phyloP scores from a whole-genome alignment of 345 rosid genomes.

The Eucalyptus victrix region DNA sequence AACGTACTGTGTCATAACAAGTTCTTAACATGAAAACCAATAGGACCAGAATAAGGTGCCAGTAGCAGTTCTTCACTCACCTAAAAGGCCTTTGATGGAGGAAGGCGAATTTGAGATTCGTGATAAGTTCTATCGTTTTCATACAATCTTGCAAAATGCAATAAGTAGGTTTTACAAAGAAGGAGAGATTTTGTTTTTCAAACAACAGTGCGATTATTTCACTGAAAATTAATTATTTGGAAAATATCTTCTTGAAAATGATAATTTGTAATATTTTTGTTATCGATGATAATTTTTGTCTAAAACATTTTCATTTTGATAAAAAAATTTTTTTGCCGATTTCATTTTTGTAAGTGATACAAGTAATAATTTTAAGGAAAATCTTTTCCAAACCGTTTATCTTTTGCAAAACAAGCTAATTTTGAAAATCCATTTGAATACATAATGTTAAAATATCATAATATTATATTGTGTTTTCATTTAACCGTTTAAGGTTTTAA shows the following conservation, averaged over 20 bases:
- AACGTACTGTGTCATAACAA: not conserved
- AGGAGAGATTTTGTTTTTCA: not conserved
- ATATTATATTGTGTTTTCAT: not conserved
- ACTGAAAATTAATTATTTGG: no score
- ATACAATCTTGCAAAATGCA: not conserved
- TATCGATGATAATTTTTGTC: not conserved
- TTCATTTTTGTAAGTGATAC: not conserved
- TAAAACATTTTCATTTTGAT: not conserved
- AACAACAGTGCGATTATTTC: accelerated
- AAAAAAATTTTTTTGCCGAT: not conserved
- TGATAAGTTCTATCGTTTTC: no score
- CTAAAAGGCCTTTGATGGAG: not conserved
- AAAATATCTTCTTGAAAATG: not conserved
- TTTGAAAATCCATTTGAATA: not conserved
- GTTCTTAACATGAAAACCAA: not conserved
- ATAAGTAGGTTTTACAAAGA: not conserved
- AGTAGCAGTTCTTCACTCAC: not conserved
- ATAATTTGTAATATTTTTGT: not conserved
- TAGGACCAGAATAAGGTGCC: not conserved
- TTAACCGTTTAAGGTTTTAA: not conserved
- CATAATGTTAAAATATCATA: not conserved
- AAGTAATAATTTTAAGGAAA: not conserved
- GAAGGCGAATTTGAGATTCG: no score
- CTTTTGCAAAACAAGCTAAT: not conserved
- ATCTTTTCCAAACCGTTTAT: not conserved